A percentile compares a stretch with the other conserved stretches of the same genome.
phyloP scores from a whole-genome alignment of 2,329 filamentous ascomycete genomes.

The Daldinia sp. region DNA sequence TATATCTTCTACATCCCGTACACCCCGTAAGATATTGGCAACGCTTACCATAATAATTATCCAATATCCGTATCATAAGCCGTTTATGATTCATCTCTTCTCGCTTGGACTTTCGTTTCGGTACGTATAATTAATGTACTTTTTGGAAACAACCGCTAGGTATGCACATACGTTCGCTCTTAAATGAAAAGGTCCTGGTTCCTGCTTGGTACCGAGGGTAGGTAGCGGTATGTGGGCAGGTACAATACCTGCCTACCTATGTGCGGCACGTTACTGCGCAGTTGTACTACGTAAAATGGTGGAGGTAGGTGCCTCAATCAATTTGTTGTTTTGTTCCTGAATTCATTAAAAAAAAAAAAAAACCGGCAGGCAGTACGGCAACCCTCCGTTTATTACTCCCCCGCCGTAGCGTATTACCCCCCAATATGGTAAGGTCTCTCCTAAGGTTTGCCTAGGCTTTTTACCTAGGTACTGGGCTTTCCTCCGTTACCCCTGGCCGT shows the following conservation, averaged over 20 bases:
- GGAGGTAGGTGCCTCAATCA: constrained; percentile 9
- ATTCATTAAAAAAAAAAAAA: too few relatives aligned
- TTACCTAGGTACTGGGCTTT: too few relatives aligned
- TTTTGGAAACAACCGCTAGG: neutral
- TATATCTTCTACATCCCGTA: neutral
- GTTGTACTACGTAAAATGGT: neutral
- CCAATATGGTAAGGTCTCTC: constrained; percentile 30
- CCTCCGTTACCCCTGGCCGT: constrained; percentile 32
- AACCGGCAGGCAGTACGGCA: constrained; percentile 23
- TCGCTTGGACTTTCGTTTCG: neutral
- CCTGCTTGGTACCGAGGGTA: neutral
- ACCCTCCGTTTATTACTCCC: constrained; percentile 28
- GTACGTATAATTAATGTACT: neutral
- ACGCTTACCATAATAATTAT: neutral
- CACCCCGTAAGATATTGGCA: neutral
- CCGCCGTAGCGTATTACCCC: constrained; percentile 30
- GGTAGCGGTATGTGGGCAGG: neutral
- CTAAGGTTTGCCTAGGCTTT: constrained; percentile 20
- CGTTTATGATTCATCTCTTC: constrained; percentile 13
- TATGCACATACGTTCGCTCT: neutral
- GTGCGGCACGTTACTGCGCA: neutral
- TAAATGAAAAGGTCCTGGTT: constrained; percentile 16
- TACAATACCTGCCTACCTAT: constrained; percentile 2
- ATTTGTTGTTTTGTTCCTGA: constrained; percentile 32
- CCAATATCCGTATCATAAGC: neutral